These are phyloP conservation scores for Lepiota venenata DNA, from an alignment of 768 basidiomycete genomes.

Conservation along the genomic window DNA sequence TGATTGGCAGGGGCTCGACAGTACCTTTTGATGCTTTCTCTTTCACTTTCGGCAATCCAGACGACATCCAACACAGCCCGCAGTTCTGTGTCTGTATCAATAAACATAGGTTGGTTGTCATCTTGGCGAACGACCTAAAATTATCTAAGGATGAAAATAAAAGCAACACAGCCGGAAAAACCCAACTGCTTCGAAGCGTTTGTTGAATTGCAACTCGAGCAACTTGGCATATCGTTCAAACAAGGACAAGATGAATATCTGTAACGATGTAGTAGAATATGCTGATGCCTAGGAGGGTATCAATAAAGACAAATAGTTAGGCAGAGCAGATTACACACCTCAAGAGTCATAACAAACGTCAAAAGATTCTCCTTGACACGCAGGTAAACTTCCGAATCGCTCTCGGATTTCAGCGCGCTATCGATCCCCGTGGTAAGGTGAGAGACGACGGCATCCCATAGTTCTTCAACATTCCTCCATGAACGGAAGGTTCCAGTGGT, in stretches of 20 bases:
- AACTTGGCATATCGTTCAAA: conserved; percentile 89
- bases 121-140: conserved; percentile 78
- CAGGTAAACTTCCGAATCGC: conserved; percentile 78
- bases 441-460: conserved; percentile 86
- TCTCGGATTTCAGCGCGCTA: conserved; percentile 66
- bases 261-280: conserved; percentile 81
- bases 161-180: neutral
- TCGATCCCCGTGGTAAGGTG: conserved; percentile 74
- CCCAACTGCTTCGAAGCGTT: conserved; percentile 75
- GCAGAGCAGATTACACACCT: conserved; percentile 46
- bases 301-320: neutral
- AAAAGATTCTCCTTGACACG: conserved; percentile 81
- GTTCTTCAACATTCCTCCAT: conserved; percentile 85
- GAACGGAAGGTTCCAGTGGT: conserved; percentile 91
- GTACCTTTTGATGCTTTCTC: conserved; percentile 56
- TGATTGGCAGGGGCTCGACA: conserved; percentile 10
- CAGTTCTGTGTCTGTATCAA: conserved; percentile 55
- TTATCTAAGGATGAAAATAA: neutral
- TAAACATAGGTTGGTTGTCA: conserved; percentile 87
- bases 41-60: conserved; percentile 75
- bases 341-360: conserved; percentile 87
- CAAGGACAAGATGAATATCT: conserved; percentile 79
- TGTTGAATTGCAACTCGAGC: conserved; percentile 76
- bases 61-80: conserved; percentile 76
- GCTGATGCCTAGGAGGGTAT: conserved; percentile 63